Conservation (phyloP, 2,329 filamentous ascomycete genomes). For the Pseudogymnoascus sp. region DNA sequence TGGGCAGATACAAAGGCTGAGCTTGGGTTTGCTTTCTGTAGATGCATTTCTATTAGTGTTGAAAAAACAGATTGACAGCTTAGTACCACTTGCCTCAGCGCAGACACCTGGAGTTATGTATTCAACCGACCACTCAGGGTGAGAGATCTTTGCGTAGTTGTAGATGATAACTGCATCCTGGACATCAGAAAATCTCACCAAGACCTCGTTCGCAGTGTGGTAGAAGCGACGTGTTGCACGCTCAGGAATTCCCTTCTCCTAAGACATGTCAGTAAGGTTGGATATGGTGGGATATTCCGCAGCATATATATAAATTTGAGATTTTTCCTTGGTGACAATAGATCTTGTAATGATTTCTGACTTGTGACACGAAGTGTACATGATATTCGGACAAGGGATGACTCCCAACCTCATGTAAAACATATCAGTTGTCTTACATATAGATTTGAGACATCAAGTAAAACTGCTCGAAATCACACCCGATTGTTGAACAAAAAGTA, state of each 20-base stretch:
- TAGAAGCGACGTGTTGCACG: slow-evolving; percentile 13
- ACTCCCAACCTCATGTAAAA: no score
- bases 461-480: neutral
- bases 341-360: neutral
- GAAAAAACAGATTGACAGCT: neutral
- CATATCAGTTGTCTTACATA: neutral
- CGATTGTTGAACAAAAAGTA: neutral
- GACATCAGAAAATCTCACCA: slow-evolving; percentile 20
- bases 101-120: slow-evolving; percentile 20
- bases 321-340: neutral
- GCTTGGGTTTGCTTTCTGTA: slow-evolving; percentile 25
- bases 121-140: slow-evolving; percentile 18
- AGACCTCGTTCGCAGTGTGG: slow-evolving; percentile 15
- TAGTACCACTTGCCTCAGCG: slow-evolving; percentile 14
- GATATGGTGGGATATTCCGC: neutral
- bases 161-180: slow-evolving; percentile 19
- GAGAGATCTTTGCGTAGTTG: slow-evolving; percentile 17
- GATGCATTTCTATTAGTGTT: neutral
- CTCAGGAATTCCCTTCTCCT: slow-evolving; percentile 7
- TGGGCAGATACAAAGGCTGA: slow-evolving; percentile 33
- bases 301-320: neutral
- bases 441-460: neutral
- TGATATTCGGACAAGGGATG: neutral
- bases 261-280: neutral
- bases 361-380: neutral